Evolutionary conservation across 768 basidiomycete genomes (phyloP), one percentile per base, ranked within the genome.

Genomic region (Suillus ampliporus): DNA sequence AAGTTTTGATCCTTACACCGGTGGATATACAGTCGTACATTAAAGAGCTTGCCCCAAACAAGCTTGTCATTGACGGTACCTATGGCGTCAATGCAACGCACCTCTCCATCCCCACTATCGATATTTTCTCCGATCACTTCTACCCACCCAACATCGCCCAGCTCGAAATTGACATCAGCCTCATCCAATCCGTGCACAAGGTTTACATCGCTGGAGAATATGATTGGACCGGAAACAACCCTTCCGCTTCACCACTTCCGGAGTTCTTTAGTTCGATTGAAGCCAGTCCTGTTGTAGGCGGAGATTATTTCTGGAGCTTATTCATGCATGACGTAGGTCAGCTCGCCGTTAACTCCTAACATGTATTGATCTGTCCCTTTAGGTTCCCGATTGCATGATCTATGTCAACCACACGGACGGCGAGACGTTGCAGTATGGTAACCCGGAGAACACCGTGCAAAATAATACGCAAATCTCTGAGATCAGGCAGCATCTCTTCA

Each of bases 181-280:
- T 65, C 41, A 66, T 67, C 11, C 58, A 63, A 21, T 56, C 57
- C 6, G 64, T 58, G 11, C 57, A 54, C 15, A 43, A 61, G 35
- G 64, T 64, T 28, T 75, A 71, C 62, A 64, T 65, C 57, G 69
- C 71, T 37, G 74, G 73, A 34, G 73, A 74, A 58, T 67, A 65
- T 44, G 74, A 75, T 57, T 74, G 73, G 72, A 63, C 57, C 21
- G 51, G 43, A 54, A 63, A 17, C n/a, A 57, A 58, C 58, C 63
- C 52, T 63, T 63, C 5, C 65, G 71, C 34, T 47, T 61, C 56
- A n/a, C 60, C 56, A 58, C 71, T 51, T 43, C 53, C 9, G 59
- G 40, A 15, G 68, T 69, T 58, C 67, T 72, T 53, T 37, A 46
- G 26, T 61, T 48, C 15, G 34, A 31, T 60, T 4, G 48, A 57